A percentile compares a stretch with the other conserved stretches of the same genome.
Conservation (phyloP, 352 stramenopile genomes). For the Pythium phragmitis region DNA sequence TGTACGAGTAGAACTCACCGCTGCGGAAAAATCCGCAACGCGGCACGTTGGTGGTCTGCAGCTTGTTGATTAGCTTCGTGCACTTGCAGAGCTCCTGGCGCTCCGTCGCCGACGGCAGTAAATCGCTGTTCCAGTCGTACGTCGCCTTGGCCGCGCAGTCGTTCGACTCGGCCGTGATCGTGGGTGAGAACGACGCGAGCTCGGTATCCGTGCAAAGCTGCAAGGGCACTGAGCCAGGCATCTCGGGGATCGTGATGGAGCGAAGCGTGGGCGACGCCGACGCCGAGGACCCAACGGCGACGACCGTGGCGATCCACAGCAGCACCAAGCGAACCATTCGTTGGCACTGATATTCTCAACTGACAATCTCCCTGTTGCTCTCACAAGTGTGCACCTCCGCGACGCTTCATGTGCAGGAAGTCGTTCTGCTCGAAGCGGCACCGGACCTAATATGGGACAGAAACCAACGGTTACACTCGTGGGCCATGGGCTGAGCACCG, state of each 20-base stretch:
- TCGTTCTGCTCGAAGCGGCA: too few species aligned
- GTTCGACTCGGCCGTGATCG: background rate
- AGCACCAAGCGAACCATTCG: background rate
- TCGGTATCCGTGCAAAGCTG: conserved; percentile 1
- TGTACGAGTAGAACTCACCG: conserved; percentile 6
- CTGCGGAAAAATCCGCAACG: background rate
- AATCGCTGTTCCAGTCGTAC: conserved; percentile 7
- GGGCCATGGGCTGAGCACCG: too few species aligned
- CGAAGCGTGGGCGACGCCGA: background rate
- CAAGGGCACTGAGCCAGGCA: background rate
- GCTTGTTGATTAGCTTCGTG: conserved; percentile 1
- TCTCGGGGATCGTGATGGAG: conserved; percentile 1
- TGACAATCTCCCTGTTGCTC: background rate
- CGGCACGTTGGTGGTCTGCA: background rate
- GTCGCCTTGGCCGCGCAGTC: background rate
- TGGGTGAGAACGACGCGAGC: background rate
- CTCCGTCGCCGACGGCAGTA: background rate
- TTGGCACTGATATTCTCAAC: background rate
- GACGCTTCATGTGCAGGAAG: too few species aligned
- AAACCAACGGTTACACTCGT: too few species aligned
- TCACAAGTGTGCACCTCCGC: too few species aligned
- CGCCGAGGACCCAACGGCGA: background rate
- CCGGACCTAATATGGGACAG: too few species aligned
- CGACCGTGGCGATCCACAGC: background rate
- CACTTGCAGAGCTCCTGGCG: background rate